A percentile compares a stretch with the other conserved stretches of the same genome.
These are phyloP conservation scores for Orbilia ellipsospora DNA, from an alignment of 2,329 filamentous ascomycete genomes.

Conservation along the genomic window DNA sequence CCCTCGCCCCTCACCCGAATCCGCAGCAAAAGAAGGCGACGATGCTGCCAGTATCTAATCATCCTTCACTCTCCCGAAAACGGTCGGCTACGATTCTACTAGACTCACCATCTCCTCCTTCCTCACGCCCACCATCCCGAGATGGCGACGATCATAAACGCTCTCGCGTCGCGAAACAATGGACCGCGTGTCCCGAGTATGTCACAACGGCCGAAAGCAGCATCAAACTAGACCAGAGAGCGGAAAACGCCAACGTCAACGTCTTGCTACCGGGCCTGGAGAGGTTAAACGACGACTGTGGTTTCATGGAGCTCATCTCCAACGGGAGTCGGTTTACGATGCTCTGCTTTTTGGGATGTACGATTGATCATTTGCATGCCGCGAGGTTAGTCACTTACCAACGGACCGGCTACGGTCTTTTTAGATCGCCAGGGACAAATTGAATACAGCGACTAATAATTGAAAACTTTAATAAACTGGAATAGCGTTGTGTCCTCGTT, in stretches of 20 bases:
- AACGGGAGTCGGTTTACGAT: conserved; percentile 57
- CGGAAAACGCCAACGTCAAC: conserved; percentile 55
- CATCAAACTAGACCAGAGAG: conserved; percentile 55
- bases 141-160: conserved; percentile 48
- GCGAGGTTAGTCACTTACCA: conserved; percentile 52
- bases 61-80: conserved; percentile 40
- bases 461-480: background rate
- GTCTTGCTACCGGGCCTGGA: conserved; percentile 55
- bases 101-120: conserved; percentile 46
- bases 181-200: conserved; percentile 47
- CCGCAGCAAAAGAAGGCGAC: conserved; percentile 16
- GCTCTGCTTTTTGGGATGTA: conserved; percentile 58
- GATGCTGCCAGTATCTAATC: conserved; percentile 25
- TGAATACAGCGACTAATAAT: conserved; percentile 8
- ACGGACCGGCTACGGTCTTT: conserved; percentile 3
- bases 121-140: conserved; percentile 47
- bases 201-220: conserved; percentile 55
- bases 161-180: conserved; percentile 50
- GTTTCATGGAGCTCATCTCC: conserved; percentile 55
- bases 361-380: conserved; percentile 56
- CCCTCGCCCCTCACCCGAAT: conserved; percentile 13
- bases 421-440: conserved; percentile 3
- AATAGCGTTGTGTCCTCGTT: conserved; percentile 50
- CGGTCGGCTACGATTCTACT: conserved; percentile 51
- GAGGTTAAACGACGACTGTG: conserved; percentile 46